These are phyloP conservation scores for Cladosporium colombiae DNA, from an alignment of 2,329 filamentous ascomycete genomes.

Conservation along the genomic window DNA sequence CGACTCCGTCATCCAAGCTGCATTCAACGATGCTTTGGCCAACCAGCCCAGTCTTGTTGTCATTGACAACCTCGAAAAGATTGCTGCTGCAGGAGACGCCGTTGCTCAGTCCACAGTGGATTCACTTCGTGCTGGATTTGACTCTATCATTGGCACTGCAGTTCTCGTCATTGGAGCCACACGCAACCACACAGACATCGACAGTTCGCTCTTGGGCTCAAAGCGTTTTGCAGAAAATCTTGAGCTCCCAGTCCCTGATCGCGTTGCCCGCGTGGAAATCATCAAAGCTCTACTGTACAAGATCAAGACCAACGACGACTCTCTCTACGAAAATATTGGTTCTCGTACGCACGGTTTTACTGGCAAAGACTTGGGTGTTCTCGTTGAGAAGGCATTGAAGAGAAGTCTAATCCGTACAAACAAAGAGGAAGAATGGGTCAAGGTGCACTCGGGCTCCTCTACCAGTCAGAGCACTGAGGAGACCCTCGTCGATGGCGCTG, in stretches of 20 bases:
- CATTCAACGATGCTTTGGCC: slow-evolving; percentile 68
- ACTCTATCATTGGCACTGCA: slow-evolving; percentile 54
- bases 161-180: slow-evolving; percentile 77
- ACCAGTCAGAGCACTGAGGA: slow-evolving; percentile 3
- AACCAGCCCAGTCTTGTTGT: slow-evolving; percentile 75
- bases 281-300: slow-evolving; percentile 60
- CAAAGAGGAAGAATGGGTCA: slow-evolving; percentile 31
- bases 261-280: slow-evolving; percentile 70
- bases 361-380: slow-evolving; percentile 69
- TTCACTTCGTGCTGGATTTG: slow-evolving; percentile 55
- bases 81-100: slow-evolving; percentile 62
- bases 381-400: slow-evolving; percentile 59
- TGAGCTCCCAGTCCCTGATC: slow-evolving; percentile 75
- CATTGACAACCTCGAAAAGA: slow-evolving; percentile 73
- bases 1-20: slow-evolving; percentile 58
- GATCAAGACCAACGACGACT: slow-evolving; percentile 47
- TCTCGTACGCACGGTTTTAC: slow-evolving; percentile 86
- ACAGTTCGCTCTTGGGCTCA: slow-evolving; percentile 64
- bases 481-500: slow-evolving; percentile 22
- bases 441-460: slow-evolving; percentile 9
- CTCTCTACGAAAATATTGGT: slow-evolving; percentile 61
- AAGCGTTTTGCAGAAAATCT: slow-evolving; percentile 69
- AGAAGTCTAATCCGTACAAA: slow-evolving; percentile 38
- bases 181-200: slow-evolving; percentile 70
- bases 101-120: slow-evolving; percentile 33